Base-by-base conservation (phyloP, 2,329 filamentous ascomycete species). In the Scytalidium sp. region DNA sequence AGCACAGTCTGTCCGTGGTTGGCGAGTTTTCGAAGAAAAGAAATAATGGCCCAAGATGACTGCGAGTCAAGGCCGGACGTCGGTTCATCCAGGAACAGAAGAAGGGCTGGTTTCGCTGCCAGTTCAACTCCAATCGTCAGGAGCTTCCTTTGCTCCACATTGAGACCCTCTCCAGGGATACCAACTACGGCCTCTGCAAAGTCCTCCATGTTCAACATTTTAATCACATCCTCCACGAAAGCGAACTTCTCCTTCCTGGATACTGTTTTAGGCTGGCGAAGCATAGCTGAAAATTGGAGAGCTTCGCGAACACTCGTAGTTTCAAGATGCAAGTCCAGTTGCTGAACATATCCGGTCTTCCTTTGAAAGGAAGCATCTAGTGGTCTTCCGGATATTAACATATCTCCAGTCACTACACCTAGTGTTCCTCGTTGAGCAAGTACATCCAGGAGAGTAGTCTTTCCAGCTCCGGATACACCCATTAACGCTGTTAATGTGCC, bases 71-170 rank as follows among this genome's bases (percentile, higher is more conserved):
- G 82, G 74, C 93, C 93, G 25, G 91, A 96, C 4, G 93, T 97
- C 17, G 93, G 93, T 69, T 97, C 93, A 61, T 97, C 93, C 45
- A 97, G 82, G 74, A 97, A 97, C 43, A 97, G 81, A 51, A 97
- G 78, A 44, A 97, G 77, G 41, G 90, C 85, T 8, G 93, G 93
- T 73, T 94, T 96, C 5, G 93, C 93, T 40, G 90, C 92, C 20
- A 97, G 80, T 67, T 97, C 93, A n/a, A 97, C 92, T 69, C 90
- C 93, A 56, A 97, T 96, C 0, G 93, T 97, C 6, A 97, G 78
- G 59, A 90, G 86, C 68, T 86, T 86, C 42, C 82, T 75, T 66
- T 86, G 83, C 59, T 86, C 83, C 7, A 85, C 81, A 62, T 89
- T 89, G 39, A 90, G 77, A 69, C 90, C 92, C 73, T 95, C 89